Base-by-base conservation (phyloP, 2,329 filamentous ascomycete species). In the Colletotrichum sp. region DNA sequence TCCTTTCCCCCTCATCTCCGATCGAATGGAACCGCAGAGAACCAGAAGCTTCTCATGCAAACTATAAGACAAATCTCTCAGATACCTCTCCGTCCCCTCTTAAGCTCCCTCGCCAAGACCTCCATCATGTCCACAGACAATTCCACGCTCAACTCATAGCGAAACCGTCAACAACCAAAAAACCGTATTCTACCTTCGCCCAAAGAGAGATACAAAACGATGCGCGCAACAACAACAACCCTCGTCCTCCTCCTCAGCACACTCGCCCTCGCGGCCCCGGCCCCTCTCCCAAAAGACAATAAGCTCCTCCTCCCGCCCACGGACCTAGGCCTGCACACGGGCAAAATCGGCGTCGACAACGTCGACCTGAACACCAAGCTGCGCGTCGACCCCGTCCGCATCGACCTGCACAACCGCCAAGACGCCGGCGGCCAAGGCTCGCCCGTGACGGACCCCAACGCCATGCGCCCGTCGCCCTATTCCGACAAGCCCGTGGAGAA, bases 291-390 rank as follows among this genome's bases (percentile, higher is more conserved):
- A 4, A 76, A 76, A 52, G 74, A 69, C 64, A 39, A n/a, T 26
- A 72, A 67, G 34, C 16, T 65, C 34, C 36, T 57, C 36, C 26
- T 15, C 32, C 24, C 13, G 13, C 36, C 59, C 18, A 18, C 57
- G 5, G 68, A 73, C 57, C 64, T 73, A 2, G 59, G 59, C 44
- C 3, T 9, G 13, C 10, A 65, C 9, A 76, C 63, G 55, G 73
- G 73, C 44, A 59, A 16, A 12, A 76, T 76, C 59, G 64, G 74
- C 44, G 71, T 76, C n/a, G 74, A 76, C 49, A 64, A 32, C 6
- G 73, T 76, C 24, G 73, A 76, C 70, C 57, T 64, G 39, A 68
- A 13, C 64, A 49, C 39, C 39, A 15, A 16, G 26, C 73, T 76
- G 7, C 73, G 73, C 44, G 73, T 76, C 24, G 73, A 76, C 32